Conservation (phyloP, 176 grass and related monocot genomes). For the Phoenix roebelenii region DNA sequence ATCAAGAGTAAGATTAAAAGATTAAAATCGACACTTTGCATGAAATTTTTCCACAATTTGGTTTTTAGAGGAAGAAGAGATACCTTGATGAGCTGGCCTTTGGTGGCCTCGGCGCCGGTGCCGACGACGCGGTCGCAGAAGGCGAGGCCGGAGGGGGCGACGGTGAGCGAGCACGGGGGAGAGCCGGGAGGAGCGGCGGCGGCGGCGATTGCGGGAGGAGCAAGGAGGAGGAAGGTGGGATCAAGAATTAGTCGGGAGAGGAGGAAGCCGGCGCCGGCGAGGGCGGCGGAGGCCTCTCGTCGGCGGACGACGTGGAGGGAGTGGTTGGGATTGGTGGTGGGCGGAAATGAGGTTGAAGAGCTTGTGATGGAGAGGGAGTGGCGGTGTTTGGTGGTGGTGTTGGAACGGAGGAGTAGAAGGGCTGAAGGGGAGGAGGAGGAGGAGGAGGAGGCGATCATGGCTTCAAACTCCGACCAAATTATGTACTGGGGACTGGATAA, state of each 20-base stretch:
- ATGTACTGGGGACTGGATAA: too few relatives aligned
- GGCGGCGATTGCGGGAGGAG: not conserved
- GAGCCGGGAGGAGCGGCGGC: not conserved
- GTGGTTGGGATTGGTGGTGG: not conserved
- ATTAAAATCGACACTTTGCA: not conserved
- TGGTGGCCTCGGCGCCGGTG: conserved; percentile 35
- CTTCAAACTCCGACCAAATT: too few relatives aligned
- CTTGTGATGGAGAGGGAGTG: not conserved
- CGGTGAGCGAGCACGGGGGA: conserved; percentile 39
- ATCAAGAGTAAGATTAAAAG: too few relatives aligned
- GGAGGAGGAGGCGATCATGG: conserved; percentile 8
- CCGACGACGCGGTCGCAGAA: conserved; percentile 79
- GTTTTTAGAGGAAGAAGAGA: not conserved
- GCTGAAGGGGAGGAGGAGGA: conserved; percentile 29
- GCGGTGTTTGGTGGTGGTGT: not conserved
- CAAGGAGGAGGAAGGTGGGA: not conserved
- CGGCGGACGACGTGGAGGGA: conserved; percentile 17
- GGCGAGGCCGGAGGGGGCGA: conserved; percentile 45
- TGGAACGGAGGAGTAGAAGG: conserved; percentile 30
- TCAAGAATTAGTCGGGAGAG: conserved; percentile 18
- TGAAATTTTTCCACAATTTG: not conserved
- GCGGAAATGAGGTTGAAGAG: not conserved
- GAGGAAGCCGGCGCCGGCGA: conserved; percentile 31
- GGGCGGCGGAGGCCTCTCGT: conserved; percentile 28
- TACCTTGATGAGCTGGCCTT: conserved; percentile 81